Evolutionary conservation across 495 filamentous ascomycete species (phyloP).

Genomic region (Daldinia grandis): DNA sequence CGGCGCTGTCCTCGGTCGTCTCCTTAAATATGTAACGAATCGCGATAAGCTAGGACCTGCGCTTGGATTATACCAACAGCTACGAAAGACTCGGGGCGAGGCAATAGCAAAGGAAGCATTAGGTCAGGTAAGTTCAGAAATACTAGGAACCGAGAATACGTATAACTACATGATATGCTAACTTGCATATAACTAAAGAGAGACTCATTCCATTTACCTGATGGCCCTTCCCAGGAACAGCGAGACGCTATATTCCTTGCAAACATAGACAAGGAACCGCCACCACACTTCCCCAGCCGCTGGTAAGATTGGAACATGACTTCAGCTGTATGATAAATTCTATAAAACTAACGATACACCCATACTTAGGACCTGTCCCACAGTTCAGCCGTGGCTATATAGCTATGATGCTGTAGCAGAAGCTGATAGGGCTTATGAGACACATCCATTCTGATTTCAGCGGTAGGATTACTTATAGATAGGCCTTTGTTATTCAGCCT

Average conservation of each 20-base stretch:
- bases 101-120: conserved; percentile 59
- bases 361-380: conserved; percentile 60
- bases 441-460: conserved; percentile 47
- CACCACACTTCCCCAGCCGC: conserved; percentile 32
- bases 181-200: conserved; percentile 59
- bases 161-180: conserved; percentile 46
- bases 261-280: conserved; percentile 44
- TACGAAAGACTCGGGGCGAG: conserved; percentile 68
- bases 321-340: not conserved
- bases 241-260: conserved; percentile 60
- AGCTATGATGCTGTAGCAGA: conserved; percentile 63
- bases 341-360: not conserved
- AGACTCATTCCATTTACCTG: conserved; percentile 66
- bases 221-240: conserved; percentile 63
- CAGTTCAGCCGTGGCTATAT: conserved; percentile 63
- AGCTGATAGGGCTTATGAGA: conserved; percentile 57
- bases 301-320: conserved; percentile 18
- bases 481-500: not conserved
- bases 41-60: conserved; percentile 54
- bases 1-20: conserved; percentile 59
- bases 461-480: too few species aligned
- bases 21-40: conserved; percentile 63
- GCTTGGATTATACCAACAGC: conserved; percentile 64
- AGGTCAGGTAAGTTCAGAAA: conserved; percentile 20
- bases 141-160: not conserved